Evolutionary conservation across 2,329 filamentous ascomycete genomes (phyloP).

Genomic region (Lasiodiplodia sp.): DNA sequence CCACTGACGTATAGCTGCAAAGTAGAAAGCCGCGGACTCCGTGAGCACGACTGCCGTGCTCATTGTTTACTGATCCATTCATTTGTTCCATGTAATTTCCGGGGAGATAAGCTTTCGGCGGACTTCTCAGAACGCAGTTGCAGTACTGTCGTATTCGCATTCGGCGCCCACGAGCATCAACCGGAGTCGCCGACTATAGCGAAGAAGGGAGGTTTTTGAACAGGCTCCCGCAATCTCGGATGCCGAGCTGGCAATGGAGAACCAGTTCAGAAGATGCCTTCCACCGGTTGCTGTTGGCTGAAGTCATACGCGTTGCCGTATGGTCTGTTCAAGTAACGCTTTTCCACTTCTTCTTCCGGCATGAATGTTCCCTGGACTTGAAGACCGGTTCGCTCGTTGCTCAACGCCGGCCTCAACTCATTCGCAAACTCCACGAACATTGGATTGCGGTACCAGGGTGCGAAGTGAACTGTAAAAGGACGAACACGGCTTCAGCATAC

Average conservation of each 20-base stretch:
- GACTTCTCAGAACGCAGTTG: neutral
- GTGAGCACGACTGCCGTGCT: neutral
- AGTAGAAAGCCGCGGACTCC: neutral
- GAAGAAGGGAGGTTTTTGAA: neutral
- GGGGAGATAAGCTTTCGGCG: neutral
- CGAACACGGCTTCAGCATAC: conserved; percentile 7
- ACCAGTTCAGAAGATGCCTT: conserved; percentile 36
- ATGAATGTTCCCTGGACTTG: conserved; percentile 62
- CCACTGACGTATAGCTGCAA: neutral
- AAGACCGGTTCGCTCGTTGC: conserved; percentile 50
- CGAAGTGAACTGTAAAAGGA: conserved; percentile 57
- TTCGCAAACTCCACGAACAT: conserved; percentile 65
- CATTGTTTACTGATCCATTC: neutral
- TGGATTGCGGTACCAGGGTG: conserved; percentile 64
- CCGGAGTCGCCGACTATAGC: neutral
- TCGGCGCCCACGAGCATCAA: neutral
- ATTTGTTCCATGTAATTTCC: neutral
- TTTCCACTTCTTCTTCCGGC: conserved; percentile 50
- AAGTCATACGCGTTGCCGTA: conserved; percentile 72
- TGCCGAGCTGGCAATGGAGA: neutral
- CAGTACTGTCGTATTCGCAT: neutral
- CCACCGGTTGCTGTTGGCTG: conserved; percentile 52
- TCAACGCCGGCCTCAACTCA: conserved; percentile 57
- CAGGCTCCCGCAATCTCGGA: neutral
- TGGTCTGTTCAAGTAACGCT: conserved; percentile 61